phyloP scores from a whole-genome alignment of 495 filamentous ascomycete genomes.

The Neurospora hispaniola region DNA sequence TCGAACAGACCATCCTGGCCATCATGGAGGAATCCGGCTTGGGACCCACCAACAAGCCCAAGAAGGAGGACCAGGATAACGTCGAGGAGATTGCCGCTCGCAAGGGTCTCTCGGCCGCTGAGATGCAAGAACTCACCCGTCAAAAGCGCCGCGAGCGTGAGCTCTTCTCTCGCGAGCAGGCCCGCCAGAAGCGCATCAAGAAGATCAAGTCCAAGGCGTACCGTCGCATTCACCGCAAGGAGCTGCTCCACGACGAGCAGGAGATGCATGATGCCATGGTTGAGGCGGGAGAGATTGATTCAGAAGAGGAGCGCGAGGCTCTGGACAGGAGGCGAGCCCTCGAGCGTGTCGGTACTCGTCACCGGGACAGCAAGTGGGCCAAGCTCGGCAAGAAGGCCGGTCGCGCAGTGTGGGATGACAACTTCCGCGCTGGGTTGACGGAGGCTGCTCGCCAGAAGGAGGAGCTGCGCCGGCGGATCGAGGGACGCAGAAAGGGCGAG shows the following conservation, averaged over 20 bases:
- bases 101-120: conserved; percentile 45
- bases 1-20: conserved; percentile 72
- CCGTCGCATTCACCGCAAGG: conserved; percentile 81
- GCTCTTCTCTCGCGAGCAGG: conserved; percentile 82
- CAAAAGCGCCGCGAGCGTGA: conserved; percentile 75
- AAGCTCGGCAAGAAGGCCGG: conserved; percentile 75
- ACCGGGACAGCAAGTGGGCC: conserved; percentile 90
- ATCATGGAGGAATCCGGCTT: conserved; percentile 87
- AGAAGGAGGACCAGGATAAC: conserved; percentile 50
- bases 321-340: conserved; percentile 72
- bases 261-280: conserved; percentile 58
- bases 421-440: conserved; percentile 61
- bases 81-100: conserved; percentile 52
- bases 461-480: conserved; percentile 70
- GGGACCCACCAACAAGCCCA: conserved; percentile 33
- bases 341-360: conserved; percentile 80
- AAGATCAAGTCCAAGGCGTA: conserved; percentile 98
- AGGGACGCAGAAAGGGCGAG: conserved; percentile 57
- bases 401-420: conserved; percentile 72
- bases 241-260: conserved; percentile 61
- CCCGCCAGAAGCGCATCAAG: conserved; percentile 81
- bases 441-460: conserved; percentile 82
- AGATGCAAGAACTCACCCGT: conserved; percentile 60
- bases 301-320: conserved; percentile 67
- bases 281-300: conserved; percentile 52